Evolutionary conservation across 768 basidiomycete species (phyloP).

Genomic region (Pulveroboletus sp.): DNA sequence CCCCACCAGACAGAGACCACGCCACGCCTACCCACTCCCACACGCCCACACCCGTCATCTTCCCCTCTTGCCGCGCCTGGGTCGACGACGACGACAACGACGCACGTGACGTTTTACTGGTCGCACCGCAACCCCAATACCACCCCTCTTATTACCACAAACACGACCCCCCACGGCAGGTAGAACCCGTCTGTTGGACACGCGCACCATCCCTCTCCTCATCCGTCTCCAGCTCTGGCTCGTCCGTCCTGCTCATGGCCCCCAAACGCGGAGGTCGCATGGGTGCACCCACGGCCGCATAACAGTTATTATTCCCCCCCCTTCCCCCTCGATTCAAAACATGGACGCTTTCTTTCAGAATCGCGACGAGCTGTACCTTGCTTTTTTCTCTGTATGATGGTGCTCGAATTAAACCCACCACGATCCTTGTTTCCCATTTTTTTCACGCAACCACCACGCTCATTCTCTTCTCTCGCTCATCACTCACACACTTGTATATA

Average conservation of each 20-base stretch:
- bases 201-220: conserved; percentile 18
- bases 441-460: conserved; percentile 23
- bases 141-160: conserved; percentile 16
- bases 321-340: conserved; percentile 2
- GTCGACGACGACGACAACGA: conserved; percentile 26
- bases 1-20: conserved; percentile 10
- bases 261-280: conserved; percentile 24
- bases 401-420: too few species aligned
- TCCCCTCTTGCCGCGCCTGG: conserved; percentile 33
- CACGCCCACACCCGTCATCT: conserved; percentile 31
- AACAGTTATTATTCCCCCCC: conserved; percentile 2
- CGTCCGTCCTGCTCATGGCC: conserved; percentile 31
- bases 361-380: conserved; percentile 16
- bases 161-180: conserved; percentile 3
- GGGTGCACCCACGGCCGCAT: conserved; percentile 9
- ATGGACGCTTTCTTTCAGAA: conserved; percentile 21
- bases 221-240: conserved; percentile 25
- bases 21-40: conserved; percentile 24
- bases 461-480: conserved; percentile 19
- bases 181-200: conserved; percentile 12
- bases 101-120: conserved; percentile 13
- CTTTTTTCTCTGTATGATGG: neutral
- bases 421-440: conserved; percentile 14
- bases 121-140: conserved; percentile 22
- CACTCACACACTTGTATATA: conserved; percentile 36